phyloP scores from a whole-genome alignment of 2,329 filamentous ascomycete genomes.

The Fusarium verticillioides region DNA sequence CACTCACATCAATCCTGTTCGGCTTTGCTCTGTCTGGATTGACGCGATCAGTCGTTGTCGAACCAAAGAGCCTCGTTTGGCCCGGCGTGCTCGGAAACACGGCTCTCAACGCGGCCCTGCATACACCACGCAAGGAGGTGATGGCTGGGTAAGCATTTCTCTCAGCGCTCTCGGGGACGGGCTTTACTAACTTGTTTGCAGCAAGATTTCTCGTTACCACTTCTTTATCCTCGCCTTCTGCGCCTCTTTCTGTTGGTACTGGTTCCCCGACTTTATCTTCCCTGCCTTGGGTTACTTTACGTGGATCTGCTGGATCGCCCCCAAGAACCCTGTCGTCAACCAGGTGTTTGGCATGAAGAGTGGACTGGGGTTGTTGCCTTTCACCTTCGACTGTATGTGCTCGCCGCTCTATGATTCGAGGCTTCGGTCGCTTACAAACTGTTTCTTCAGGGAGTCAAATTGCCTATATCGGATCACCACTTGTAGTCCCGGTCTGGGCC shows the following conservation, averaged over 20 bases:
- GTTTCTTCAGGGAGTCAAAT: slow-evolving; percentile 43
- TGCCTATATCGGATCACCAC: slow-evolving; percentile 55
- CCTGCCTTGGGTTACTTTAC: slow-evolving; percentile 57
- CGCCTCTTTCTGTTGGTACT: slow-evolving; percentile 59
- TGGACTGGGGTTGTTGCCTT: slow-evolving; percentile 52
- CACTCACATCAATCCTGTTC: slow-evolving; percentile 61
- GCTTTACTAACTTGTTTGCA: not conserved
- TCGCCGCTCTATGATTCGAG: rapidly evolving
- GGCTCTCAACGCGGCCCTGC: slow-evolving; percentile 55
- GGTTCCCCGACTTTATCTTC: slow-evolving; percentile 61
- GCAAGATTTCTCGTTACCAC: slow-evolving; percentile 53
- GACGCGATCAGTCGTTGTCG: slow-evolving; percentile 55
- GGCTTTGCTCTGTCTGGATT: slow-evolving; percentile 63
- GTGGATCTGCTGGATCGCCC: slow-evolving; percentile 61
- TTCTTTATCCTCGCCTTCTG: slow-evolving; percentile 57
- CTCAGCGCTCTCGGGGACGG: rapidly evolving
- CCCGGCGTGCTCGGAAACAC: slow-evolving; percentile 62
- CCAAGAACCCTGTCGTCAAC: slow-evolving; percentile 58
- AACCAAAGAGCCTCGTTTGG: slow-evolving; percentile 63
- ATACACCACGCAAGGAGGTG: slow-evolving; percentile 52
- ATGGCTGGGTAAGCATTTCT: slow-evolving; percentile 15
- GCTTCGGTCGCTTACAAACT: not conserved
- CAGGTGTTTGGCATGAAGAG: slow-evolving; percentile 61
- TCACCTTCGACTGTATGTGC: slow-evolving; percentile 55
- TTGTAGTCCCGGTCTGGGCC: slow-evolving; percentile 57